phyloP scores from a whole-genome alignment of 495 filamentous ascomycete genomes.

The Penicillium angulare region DNA sequence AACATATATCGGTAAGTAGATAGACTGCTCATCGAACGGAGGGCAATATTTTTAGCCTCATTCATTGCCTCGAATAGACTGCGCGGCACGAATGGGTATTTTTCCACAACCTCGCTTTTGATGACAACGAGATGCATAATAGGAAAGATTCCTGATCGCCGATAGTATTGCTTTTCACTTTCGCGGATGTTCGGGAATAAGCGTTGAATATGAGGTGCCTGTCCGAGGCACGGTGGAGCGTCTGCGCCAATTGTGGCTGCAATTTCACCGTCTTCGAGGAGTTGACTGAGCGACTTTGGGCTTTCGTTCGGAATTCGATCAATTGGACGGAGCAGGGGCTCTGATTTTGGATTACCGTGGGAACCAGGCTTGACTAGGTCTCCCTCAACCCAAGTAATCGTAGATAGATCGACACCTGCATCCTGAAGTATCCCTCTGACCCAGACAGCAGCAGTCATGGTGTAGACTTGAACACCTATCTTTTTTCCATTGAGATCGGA shows the following conservation, averaged over 20 bases:
- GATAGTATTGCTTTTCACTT: conserved; percentile 36
- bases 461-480: conserved; percentile 40
- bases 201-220: conserved; percentile 25
- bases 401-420: conserved; percentile 33
- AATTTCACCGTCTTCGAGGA: conserved; percentile 38
- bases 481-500: conserved; percentile 38
- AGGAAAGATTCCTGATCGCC: conserved; percentile 36
- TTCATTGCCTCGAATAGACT: conserved; percentile 34
- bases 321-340: conserved; percentile 24
- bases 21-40: conserved; percentile 18
- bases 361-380: conserved; percentile 27
- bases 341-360: conserved; percentile 24
- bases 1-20: conserved; percentile 35
- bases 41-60: conserved; percentile 32
- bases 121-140: conserved; percentile 44
- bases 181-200: conserved; percentile 40
- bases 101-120: conserved; percentile 23
- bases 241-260: conserved; percentile 41
- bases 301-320: conserved; percentile 22
- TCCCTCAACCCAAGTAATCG: conserved; percentile 36
- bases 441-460: conserved; percentile 45
- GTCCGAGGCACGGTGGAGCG: conserved; percentile 28
- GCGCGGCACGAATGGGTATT: conserved; percentile 24
- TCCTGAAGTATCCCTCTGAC: conserved; percentile 32
- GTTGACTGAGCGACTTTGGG: conserved; percentile 30